Evolutionary conservation across 192 early-diverging fungal species (phyloP).

Genomic region (Spizellomyces sp.): DNA sequence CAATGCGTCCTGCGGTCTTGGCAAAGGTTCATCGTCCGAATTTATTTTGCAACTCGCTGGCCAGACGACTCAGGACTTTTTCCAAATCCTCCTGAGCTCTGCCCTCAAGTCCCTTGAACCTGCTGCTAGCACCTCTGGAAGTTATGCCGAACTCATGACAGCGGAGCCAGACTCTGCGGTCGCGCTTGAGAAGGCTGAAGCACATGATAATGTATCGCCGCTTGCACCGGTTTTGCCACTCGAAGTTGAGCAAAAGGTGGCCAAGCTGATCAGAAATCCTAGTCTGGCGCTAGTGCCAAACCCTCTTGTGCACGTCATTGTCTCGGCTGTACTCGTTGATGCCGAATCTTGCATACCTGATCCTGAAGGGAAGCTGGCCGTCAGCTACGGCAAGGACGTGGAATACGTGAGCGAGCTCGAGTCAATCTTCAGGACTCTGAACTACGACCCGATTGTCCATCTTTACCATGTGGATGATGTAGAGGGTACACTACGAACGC

Average conservation of each 20-base stretch:
- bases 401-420: conserved; percentile 46
- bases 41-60: conserved; percentile 44
- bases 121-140: conserved; percentile 6
- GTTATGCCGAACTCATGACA: conserved; percentile 15
- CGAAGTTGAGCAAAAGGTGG: conserved; percentile 33
- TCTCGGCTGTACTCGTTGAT: conserved; percentile 33
- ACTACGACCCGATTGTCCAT: conserved; percentile 43
- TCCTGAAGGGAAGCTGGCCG: conserved; percentile 34
- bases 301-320: conserved; percentile 40
- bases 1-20: conserved; percentile 42
- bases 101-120: conserved; percentile 22
- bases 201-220: conserved; percentile 14
- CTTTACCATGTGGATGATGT: conserved; percentile 44
- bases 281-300: conserved; percentile 31
- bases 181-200: conserved; percentile 3
- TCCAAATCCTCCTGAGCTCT: conserved; percentile 36
- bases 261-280: conserved; percentile 39
- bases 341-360: conserved; percentile 30
- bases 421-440: conserved; percentile 32
- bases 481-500: conserved; percentile 13
- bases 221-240: conserved; percentile 17
- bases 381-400: conserved; percentile 37
- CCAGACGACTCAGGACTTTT: conserved; percentile 45
- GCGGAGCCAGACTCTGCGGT: conserved; percentile 25
- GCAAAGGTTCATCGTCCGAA: conserved; percentile 40